Conservation (phyloP, 2,329 filamentous ascomycete species). For the Aspergillus sp. region DNA sequence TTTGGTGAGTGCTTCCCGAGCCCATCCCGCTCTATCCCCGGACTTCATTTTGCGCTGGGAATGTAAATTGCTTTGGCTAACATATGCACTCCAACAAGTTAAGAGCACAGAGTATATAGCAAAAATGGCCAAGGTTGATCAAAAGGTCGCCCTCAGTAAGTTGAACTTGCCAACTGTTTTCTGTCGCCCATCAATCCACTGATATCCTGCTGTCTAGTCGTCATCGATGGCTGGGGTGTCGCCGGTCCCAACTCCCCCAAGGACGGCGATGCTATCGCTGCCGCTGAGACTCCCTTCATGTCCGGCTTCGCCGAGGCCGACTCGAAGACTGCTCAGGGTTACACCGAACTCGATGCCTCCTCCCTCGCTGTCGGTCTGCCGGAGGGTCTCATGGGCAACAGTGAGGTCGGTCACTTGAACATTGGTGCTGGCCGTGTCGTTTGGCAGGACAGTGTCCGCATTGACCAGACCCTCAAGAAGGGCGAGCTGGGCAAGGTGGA, state of each 20-base stretch:
- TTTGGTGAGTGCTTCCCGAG: slow-evolving; percentile 13
- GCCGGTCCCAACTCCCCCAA: slow-evolving; percentile 76
- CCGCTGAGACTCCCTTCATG: slow-evolving; percentile 92
- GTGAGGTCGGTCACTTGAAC: slow-evolving; percentile 97
- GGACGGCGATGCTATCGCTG: slow-evolving; percentile 91
- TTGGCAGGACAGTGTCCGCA: slow-evolving; percentile 97
- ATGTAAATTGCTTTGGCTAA: slow-evolving; percentile 25
- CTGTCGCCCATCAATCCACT: slow-evolving; percentile 14
- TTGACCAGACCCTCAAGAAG: slow-evolving; percentile 90
- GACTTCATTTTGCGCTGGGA: slow-evolving; percentile 11
- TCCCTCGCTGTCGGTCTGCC: slow-evolving; percentile 94
- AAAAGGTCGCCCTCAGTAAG: slow-evolving; percentile 69
- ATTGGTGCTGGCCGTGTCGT: slow-evolving; percentile 96
- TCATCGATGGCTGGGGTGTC: slow-evolving; percentile 99
- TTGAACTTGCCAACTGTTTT: slow-evolving; percentile 28
- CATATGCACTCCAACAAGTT: not conserved
- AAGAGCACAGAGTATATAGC: slow-evolving; percentile 14
- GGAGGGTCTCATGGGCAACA: slow-evolving; percentile 98
- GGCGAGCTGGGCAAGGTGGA: slow-evolving; percentile 73
- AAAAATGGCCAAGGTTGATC: slow-evolving; percentile 67
- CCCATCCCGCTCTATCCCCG: slow-evolving; percentile 5
- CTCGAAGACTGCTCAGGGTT: slow-evolving; percentile 77
- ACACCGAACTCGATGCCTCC: slow-evolving; percentile 90
- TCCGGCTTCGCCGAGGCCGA: slow-evolving; percentile 70
- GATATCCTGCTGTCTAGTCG: slow-evolving; percentile 62